phyloP scores from a whole-genome alignment of 495 filamentous ascomycete genomes.

The Pyronema domesticum region DNA sequence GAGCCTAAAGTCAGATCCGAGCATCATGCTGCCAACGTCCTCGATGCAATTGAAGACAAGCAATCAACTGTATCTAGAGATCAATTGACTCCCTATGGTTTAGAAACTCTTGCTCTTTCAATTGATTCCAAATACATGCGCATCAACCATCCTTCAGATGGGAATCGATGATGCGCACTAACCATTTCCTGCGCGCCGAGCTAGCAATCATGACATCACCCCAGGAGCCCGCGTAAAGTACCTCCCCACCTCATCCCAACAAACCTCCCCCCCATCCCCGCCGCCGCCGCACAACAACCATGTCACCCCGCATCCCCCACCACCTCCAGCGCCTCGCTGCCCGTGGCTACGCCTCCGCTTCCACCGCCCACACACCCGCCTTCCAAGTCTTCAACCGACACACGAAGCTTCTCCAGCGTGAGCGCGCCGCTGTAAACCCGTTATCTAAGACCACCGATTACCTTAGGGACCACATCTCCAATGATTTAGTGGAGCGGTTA shows the following conservation, averaged over 20 bases:
- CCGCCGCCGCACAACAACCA: not conserved
- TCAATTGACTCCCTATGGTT: no score
- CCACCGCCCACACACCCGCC: conserved; percentile 25
- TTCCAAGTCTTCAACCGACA: conserved; percentile 81
- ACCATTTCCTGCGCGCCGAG: no score
- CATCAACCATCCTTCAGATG: no score
- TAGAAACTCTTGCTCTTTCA: no score
- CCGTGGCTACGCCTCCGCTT: conserved; percentile 13
- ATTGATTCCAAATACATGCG: no score
- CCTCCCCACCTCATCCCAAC: not conserved
- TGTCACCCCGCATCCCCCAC: conserved; percentile 3
- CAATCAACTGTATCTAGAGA: no score
- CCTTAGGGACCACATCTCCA: conserved; percentile 77
- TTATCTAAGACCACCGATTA: conserved; percentile 69
- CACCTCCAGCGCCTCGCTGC: not conserved
- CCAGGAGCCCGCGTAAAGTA: not conserved
- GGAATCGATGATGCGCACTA: no score
- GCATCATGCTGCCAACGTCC: no score
- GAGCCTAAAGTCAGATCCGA: no score
- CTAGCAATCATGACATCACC: no score
- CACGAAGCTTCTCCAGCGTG: conserved; percentile 76
- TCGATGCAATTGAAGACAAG: no score
- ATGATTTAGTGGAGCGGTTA: conserved; percentile 68
- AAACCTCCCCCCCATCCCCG: not conserved
- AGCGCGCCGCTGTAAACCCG: conserved; percentile 56